phyloP scores from a whole-genome alignment of 306 rosid genomes.

The cucumber (Cucumis sativus) region Cucumber_9930_V3 NC_026660.2:14877501-14878000 shows the following conservation, averaged over 20 bases:
- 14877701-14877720: conserved; percentile 32
- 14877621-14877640: not conserved
- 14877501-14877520: conserved; percentile 18
- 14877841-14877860: conserved; percentile 36
- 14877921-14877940: conserved; percentile 13
- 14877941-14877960: not conserved
- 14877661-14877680: not conserved
- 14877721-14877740: conserved; percentile 42
- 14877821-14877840: conserved; percentile 35
- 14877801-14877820: conserved; percentile 15
- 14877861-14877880: conserved; percentile 20
- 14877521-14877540: conserved; percentile 18
- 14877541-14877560: conserved; percentile 24
- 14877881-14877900: conserved; percentile 36
- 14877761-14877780: conserved; percentile 18
- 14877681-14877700: not conserved
- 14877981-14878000: not conserved
- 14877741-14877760: conserved; percentile 39
- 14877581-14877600: not conserved
- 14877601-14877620: not conserved
- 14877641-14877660: not conserved
- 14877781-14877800: conserved; percentile 29
- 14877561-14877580: conserved; percentile 19
- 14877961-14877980: not conserved
- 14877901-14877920: conserved; percentile 50